phyloP scores from a whole-genome alignment of 2,329 filamentous ascomycete genomes.

The Penicillium sp. region DNA sequence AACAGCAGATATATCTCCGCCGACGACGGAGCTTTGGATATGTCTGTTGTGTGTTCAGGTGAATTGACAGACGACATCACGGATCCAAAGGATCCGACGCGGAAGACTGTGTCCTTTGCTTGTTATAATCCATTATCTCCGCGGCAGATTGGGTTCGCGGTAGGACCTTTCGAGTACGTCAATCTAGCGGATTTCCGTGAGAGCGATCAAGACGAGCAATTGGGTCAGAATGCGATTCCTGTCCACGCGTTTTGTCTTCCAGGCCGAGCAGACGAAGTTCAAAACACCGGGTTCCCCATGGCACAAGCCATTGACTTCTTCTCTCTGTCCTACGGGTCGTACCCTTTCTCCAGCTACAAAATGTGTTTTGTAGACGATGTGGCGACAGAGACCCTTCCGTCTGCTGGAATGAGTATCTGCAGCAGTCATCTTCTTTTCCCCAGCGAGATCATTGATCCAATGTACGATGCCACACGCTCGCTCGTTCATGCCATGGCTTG shows the following conservation, averaged over 20 bases:
- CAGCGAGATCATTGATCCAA: conserved; percentile 75
- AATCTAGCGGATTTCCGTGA: conserved; percentile 84
- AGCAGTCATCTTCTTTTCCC: conserved; percentile 81
- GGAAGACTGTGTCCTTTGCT: conserved; percentile 83
- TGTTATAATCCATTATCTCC: conserved; percentile 70
- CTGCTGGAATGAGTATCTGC: conserved; percentile 79
- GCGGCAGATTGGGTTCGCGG: conserved; percentile 85
- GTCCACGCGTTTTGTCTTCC: conserved; percentile 90
- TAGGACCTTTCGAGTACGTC: conserved; percentile 91
- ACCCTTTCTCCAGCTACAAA: conserved; percentile 88
- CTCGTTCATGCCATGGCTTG: conserved; percentile 79
- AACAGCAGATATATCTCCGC: conserved; percentile 48
- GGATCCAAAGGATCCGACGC: conserved; percentile 68
- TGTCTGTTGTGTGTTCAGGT: conserved; percentile 86
- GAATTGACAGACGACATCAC: conserved; percentile 77
- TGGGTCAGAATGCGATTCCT: conserved; percentile 81
- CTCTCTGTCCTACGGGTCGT: conserved; percentile 78
- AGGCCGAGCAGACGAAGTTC: conserved; percentile 70
- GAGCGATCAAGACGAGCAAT: conserved; percentile 83
- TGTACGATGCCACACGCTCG: conserved; percentile 72
- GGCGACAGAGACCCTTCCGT: conserved; percentile 64
- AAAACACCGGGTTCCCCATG: conserved; percentile 79
- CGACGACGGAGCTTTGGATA: conserved; percentile 80
- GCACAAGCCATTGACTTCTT: conserved; percentile 86
- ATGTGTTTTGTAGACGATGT: conserved; percentile 92